Percentiles rank a stretch among this genome's conserved stretches.
phyloP scores from a whole-genome alignment of 1,284 basidiomycete genomes.

The Inonotus hispidus region DNA sequence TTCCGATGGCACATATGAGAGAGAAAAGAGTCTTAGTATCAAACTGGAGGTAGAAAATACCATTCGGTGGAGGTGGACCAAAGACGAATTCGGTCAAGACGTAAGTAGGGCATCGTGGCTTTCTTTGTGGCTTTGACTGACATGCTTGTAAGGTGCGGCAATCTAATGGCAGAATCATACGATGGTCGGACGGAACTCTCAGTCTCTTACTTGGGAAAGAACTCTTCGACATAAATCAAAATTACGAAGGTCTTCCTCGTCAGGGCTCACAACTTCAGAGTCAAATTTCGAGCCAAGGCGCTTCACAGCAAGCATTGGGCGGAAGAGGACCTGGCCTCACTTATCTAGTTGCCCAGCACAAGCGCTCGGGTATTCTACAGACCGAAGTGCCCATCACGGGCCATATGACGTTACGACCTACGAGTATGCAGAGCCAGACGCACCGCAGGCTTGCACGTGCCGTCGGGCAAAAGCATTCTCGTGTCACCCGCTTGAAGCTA shows the following conservation, averaged over 20 bases:
- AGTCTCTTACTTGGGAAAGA: conserved; percentile 88
- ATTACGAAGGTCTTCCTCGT: conserved; percentile 58
- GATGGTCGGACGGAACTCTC: conserved; percentile 88
- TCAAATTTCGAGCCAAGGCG: conserved; percentile 30
- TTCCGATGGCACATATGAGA: conserved; percentile 46
- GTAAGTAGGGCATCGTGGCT: conserved; percentile 41
- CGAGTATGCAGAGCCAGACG: conserved; percentile 85
- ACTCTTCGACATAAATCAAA: conserved; percentile 81
- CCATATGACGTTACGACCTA: conserved; percentile 78
- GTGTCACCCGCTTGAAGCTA: conserved; percentile 70
- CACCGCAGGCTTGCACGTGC: conserved; percentile 85
- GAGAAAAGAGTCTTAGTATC: conserved; percentile 72
- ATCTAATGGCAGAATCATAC: conserved; percentile 83
- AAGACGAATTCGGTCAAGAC: conserved; percentile 59
- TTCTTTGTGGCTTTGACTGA: conserved; percentile 1
- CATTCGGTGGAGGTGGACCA: conserved; percentile 84
- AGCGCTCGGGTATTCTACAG: conserved; percentile 79
- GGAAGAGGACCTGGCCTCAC: conserved; percentile 60
- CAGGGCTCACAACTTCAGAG: conserved; percentile 44
- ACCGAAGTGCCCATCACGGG: conserved; percentile 81
- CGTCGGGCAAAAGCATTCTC: conserved; percentile 79
- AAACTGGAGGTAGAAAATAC: conserved; percentile 89
- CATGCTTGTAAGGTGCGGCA: conserved; percentile 52
- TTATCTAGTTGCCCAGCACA: conserved; percentile 88
- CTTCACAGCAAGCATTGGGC: conserved; percentile 27